Conservation (phyloP, 352 stramenopile genomes). For the Globisporangium polare region DNA sequence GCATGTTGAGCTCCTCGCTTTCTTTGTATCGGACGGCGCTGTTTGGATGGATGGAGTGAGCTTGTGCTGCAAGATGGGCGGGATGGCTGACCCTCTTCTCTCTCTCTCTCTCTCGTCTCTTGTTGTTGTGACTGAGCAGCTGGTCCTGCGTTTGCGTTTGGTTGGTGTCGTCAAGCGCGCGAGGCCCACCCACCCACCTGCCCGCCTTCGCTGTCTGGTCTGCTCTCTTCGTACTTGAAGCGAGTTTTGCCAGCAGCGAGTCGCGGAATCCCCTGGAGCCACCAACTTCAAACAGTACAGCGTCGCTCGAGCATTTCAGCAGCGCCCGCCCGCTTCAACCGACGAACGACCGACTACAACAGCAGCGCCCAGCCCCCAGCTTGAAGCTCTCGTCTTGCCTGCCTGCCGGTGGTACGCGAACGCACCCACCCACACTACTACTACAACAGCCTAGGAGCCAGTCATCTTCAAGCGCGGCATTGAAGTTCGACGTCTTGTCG, state of each 20-base stretch:
- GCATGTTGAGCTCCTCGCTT: not conserved
- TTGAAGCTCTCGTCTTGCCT: not conserved
- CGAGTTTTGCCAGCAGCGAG: conserved; percentile 16
- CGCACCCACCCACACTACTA: not conserved
- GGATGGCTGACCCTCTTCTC: conserved; percentile 2
- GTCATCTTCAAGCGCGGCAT: conserved; percentile 5
- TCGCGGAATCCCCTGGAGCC: conserved; percentile 34
- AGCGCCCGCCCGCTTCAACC: conserved; percentile 12
- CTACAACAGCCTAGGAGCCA: not conserved
- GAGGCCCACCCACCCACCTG: not conserved
- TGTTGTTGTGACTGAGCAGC: not conserved
- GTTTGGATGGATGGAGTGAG: conserved; percentile 10
- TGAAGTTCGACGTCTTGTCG: conserved; percentile 9
- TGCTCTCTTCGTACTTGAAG: conserved; percentile 50
- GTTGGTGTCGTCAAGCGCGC: conserved; percentile 6
- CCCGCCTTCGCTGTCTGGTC: conserved; percentile 8
- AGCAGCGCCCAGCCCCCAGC: not conserved
- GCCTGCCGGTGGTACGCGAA: not conserved
- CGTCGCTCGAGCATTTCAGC: not conserved
- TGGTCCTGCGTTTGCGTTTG: conserved; percentile 7
- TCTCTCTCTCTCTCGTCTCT: conserved; percentile 6
- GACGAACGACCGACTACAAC: not conserved
- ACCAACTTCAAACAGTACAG: conserved; percentile 72
- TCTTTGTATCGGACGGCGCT: not conserved
- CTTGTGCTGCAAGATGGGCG: conserved; percentile 3